Conservation (phyloP, 768 basidiomycete species). For the Vararia minispora region DNA sequence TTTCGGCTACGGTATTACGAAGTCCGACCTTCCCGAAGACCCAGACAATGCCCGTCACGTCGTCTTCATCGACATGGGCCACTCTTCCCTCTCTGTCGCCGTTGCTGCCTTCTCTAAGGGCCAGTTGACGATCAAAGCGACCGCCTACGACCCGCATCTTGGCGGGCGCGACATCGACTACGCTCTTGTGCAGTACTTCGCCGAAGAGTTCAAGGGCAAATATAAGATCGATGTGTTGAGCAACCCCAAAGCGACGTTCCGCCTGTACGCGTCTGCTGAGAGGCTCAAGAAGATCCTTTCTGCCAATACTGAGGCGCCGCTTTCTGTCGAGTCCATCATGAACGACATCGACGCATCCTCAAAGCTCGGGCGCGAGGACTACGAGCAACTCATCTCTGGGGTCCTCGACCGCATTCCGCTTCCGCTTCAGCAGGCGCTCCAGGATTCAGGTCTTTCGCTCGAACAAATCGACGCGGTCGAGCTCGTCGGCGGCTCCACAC, state of each 20-base stretch:
- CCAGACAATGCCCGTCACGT: slow-evolving; percentile 80
- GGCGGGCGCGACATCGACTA: slow-evolving; percentile 96
- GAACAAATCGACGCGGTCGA: slow-evolving; percentile 89
- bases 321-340: slow-evolving; percentile 95
- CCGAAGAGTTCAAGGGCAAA: slow-evolving; percentile 87
- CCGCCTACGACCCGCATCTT: slow-evolving; percentile 87
- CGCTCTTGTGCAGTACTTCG: slow-evolving; percentile 81
- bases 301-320: slow-evolving; percentile 79
- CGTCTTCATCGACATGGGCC: slow-evolving; percentile 92
- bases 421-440: slow-evolving; percentile 71
- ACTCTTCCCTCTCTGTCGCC: slow-evolving; percentile 79
- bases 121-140: slow-evolving; percentile 74
- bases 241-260: slow-evolving; percentile 89
- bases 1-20: slow-evolving; percentile 98
- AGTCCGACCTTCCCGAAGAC: slow-evolving; percentile 84
- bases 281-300: slow-evolving; percentile 94
- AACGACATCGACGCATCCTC: slow-evolving; percentile 90
- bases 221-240: slow-evolving; percentile 95
- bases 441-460: slow-evolving; percentile 66
- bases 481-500: slow-evolving; percentile 88
- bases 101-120: slow-evolving; percentile 93
- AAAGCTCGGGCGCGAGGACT: slow-evolving; percentile 69
- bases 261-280: slow-evolving; percentile 81
- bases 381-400: slow-evolving; percentile 67
- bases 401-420: slow-evolving; percentile 67